A percentile compares a stretch with the other conserved stretches of the same genome.
phyloP scores from a whole-genome alignment of 1,139 yeast species.

The Yamadazyma dendronema region DNA sequence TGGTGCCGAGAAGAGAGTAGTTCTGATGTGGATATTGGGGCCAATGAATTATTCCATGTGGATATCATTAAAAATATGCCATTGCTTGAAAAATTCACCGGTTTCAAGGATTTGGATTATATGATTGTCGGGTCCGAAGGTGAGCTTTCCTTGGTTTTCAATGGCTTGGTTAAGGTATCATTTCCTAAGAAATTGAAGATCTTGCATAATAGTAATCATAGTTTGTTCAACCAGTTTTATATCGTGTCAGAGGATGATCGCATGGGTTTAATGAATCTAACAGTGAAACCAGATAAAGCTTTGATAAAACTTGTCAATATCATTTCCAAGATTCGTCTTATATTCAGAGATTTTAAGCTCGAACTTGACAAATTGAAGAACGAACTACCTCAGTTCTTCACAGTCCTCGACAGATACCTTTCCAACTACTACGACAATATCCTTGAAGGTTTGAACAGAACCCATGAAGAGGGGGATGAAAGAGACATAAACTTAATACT shows the following conservation, averaged over 20 bases:
- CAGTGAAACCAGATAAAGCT: background rate
- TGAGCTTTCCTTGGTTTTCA: slow-evolving; percentile 20
- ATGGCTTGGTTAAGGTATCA: slow-evolving; percentile 24
- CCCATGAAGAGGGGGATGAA: slow-evolving; percentile 3
- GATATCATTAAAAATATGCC: slow-evolving; percentile 31
- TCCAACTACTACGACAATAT: slow-evolving; percentile 29
- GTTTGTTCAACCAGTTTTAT: slow-evolving; percentile 32
- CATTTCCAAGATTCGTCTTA: slow-evolving; percentile 32
- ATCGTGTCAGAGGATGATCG: slow-evolving; percentile 16
- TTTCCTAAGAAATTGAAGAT: slow-evolving; percentile 8
- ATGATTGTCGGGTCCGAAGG: slow-evolving; percentile 10
- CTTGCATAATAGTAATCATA: slow-evolving; percentile 17
- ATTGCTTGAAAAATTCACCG: slow-evolving; percentile 14
- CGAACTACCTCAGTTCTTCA: slow-evolving; percentile 43
- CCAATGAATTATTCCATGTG: slow-evolving; percentile 22
- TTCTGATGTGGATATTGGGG: slow-evolving; percentile 7
- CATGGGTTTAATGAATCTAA: slow-evolving; percentile 3
- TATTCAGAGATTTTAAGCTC: slow-evolving; percentile 34
- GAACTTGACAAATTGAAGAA: slow-evolving; percentile 32
- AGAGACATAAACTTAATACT: slow-evolving; percentile 4
- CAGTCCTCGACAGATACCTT: slow-evolving; percentile 36
- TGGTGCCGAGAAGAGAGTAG: slow-evolving; percentile 18
- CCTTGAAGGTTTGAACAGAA: slow-evolving; percentile 8
- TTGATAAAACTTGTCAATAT: slow-evolving; percentile 21
- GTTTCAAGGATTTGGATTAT: slow-evolving; percentile 9